These are phyloP conservation scores for Nakazawaea laoshanensis DNA, from an alignment of 805 yeast species.

Conservation along the genomic window DNA sequence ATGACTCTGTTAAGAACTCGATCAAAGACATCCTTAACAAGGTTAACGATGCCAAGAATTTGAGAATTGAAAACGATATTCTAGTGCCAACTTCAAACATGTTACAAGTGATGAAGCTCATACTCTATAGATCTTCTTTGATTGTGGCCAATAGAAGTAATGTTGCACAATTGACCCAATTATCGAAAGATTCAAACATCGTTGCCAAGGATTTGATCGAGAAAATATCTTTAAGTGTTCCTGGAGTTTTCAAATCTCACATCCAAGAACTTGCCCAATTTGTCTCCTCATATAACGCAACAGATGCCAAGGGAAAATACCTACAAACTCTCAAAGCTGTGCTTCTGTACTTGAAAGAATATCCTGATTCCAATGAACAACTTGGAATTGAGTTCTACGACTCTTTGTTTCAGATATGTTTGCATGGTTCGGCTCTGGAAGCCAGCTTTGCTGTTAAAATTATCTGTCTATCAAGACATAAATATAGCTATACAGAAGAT, in stretches of 20 bases:
- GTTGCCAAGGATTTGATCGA: slow-evolving; percentile 48
- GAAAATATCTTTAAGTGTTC: slow-evolving; percentile 49
- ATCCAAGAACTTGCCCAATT: slow-evolving; percentile 37
- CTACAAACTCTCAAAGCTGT: slow-evolving; percentile 46
- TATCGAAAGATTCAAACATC: slow-evolving; percentile 27
- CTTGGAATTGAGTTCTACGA: slow-evolving; percentile 34
- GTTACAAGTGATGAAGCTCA: slow-evolving; percentile 42
- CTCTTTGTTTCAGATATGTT: slow-evolving; percentile 35
- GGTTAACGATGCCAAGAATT: slow-evolving; percentile 41
- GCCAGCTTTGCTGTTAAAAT: slow-evolving; percentile 60
- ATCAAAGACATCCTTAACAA: slow-evolving; percentile 54
- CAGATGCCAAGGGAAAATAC: slow-evolving; percentile 2
- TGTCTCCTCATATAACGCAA: slow-evolving; percentile 18
- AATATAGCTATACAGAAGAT: slow-evolving; percentile 29
- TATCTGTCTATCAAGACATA: slow-evolving; percentile 36
- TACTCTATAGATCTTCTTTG: slow-evolving; percentile 55
- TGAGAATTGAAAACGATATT: slow-evolving; percentile 21
- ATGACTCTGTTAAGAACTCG: slow-evolving; percentile 49
- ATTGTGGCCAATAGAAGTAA: slow-evolving; percentile 60
- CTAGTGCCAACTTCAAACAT: slow-evolving; percentile 23
- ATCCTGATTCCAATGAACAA: slow-evolving; percentile 35
- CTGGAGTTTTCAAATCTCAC: slow-evolving; percentile 57
- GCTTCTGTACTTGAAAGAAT: slow-evolving; percentile 46
- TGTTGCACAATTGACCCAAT: slow-evolving; percentile 42
- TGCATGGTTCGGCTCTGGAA: slow-evolving; percentile 46